Percentiles rank a stretch among this genome's conserved stretches.
phyloP scores from a whole-genome alignment of 2,329 filamentous ascomycete species.

The Onygenales sp. region DNA sequence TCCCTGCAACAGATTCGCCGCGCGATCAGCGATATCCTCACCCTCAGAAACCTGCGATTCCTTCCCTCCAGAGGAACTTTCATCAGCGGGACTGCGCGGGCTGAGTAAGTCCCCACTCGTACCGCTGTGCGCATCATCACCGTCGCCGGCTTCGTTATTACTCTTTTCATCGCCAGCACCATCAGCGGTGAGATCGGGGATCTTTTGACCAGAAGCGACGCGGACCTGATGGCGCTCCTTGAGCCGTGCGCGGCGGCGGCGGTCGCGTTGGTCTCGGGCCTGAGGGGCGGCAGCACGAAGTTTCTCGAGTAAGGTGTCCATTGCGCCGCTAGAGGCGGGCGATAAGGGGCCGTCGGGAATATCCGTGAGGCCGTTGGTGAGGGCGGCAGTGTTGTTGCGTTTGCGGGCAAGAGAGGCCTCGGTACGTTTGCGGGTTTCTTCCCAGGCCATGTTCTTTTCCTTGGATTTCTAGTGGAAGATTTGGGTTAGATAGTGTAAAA shows the following conservation, averaged over 20 bases:
- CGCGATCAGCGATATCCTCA: constrained; percentile 75
- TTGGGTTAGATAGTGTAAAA: not conserved
- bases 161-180: constrained; percentile 52
- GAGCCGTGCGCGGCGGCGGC: constrained; percentile 73
- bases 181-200: constrained; percentile 55
- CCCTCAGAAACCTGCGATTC: constrained; percentile 37
- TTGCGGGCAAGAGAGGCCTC: constrained; percentile 91
- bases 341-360: constrained; percentile 46
- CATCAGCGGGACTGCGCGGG: constrained; percentile 33
- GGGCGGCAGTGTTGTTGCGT: constrained; percentile 51
- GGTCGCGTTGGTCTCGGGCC: constrained; percentile 77
- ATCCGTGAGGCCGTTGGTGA: constrained; percentile 44
- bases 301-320: constrained; percentile 94
- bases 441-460: constrained; percentile 78
- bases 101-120: constrained; percentile 38
- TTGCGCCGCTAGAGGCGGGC: constrained; percentile 72
- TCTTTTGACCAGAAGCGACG: constrained; percentile 77
- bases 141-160: constrained; percentile 30
- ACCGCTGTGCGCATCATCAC: constrained; percentile 23
- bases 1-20: constrained; percentile 73
- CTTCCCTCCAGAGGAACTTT: constrained; percentile 23
- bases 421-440: constrained; percentile 75
- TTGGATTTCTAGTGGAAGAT: constrained; percentile 56
- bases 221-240: constrained; percentile 88
- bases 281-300: constrained; percentile 86